A percentile compares a stretch with the other conserved stretches of the same genome.
These are phyloP conservation scores for Stemphylium vesicarium DNA, from an alignment of 2,329 filamentous ascomycete genomes.

Conservation along the genomic window DNA sequence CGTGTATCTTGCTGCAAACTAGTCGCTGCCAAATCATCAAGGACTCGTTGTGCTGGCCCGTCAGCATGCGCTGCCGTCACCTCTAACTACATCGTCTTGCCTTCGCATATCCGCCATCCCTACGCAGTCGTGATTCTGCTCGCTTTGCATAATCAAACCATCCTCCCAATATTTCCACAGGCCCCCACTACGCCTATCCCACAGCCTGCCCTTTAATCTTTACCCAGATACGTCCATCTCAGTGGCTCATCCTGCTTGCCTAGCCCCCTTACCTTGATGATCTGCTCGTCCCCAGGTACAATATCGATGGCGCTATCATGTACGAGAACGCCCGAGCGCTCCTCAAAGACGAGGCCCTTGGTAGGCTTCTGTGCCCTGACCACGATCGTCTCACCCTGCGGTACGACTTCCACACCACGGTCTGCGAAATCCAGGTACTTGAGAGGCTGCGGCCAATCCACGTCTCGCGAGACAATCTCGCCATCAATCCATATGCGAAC, in stretches of 20 bases:
- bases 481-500: conserved; percentile 61
- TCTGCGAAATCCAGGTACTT: conserved; percentile 63
- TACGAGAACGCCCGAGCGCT: conserved; percentile 60
- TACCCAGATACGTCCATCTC: conserved; percentile 56
- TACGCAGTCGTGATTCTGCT: conserved; percentile 4
- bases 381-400: conserved; percentile 50
- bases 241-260: conserved; percentile 47
- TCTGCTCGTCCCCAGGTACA: conserved; percentile 64
- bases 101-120: not conserved
- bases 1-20: not conserved
- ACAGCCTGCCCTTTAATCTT: conserved; percentile 29
- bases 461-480: conserved; percentile 60
- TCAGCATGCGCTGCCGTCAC: conserved; percentile 14
- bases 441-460: conserved; percentile 67
- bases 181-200: conserved; percentile 9
- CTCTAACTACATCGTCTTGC: conserved; percentile 1
- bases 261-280: conserved; percentile 53
- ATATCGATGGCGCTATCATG: conserved; percentile 65
- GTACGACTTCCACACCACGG: conserved; percentile 56
- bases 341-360: conserved; percentile 67
- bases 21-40: conserved; percentile 19
- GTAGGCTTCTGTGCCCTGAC: conserved; percentile 60
- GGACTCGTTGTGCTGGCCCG: conserved; percentile 7
- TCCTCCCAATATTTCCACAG: not conserved
- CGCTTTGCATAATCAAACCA: conserved; percentile 12